Percentiles rank a stretch among this genome's conserved stretches.
Evolutionary conservation across 352 stramenopile species (phyloP).

Genomic region (Globisporangium viniferum): DNA sequence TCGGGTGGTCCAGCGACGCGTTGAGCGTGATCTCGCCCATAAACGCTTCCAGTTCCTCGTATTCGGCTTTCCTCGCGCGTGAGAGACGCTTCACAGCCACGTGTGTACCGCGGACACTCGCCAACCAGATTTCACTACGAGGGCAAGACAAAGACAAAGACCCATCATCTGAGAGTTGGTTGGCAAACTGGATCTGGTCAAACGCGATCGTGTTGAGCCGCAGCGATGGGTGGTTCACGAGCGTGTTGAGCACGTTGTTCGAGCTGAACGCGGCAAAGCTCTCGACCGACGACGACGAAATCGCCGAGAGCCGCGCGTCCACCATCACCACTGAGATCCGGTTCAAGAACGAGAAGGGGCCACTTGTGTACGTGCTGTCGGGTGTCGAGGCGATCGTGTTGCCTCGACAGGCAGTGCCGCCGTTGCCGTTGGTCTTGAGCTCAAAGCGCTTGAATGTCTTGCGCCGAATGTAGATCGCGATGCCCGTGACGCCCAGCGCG

Average conservation of each 20-base stretch:
- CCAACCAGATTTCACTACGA: slow-evolving; percentile 35
- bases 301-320: slow-evolving; percentile 8
- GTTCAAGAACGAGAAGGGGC: slow-evolving; percentile 1
- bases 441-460: slow-evolving; percentile 17
- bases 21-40: slow-evolving; percentile 31
- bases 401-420: not conserved
- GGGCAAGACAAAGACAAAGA: not conserved
- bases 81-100: slow-evolving; percentile 42
- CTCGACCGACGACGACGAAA: slow-evolving; percentile 20
- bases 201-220: slow-evolving; percentile 28
- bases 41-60: slow-evolving; percentile 28
- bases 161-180: slow-evolving; percentile 22
- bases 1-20: slow-evolving; percentile 31
- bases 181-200: slow-evolving; percentile 32
- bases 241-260: slow-evolving; percentile 17
- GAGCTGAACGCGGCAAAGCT: slow-evolving; percentile 20
- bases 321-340: not conserved
- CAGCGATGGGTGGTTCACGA: slow-evolving; percentile 24
- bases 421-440: not conserved
- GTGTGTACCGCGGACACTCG: slow-evolving; percentile 22
- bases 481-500: slow-evolving; percentile 14
- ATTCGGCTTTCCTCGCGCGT: slow-evolving; percentile 6
- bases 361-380: slow-evolving; percentile 2
- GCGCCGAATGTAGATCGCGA: slow-evolving; percentile 23
- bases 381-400: slow-evolving; percentile 2